These are phyloP conservation scores for Cryptococcus sp. DNA, from an alignment of 1,284 basidiomycete genomes.

Conservation along the genomic window DNA sequence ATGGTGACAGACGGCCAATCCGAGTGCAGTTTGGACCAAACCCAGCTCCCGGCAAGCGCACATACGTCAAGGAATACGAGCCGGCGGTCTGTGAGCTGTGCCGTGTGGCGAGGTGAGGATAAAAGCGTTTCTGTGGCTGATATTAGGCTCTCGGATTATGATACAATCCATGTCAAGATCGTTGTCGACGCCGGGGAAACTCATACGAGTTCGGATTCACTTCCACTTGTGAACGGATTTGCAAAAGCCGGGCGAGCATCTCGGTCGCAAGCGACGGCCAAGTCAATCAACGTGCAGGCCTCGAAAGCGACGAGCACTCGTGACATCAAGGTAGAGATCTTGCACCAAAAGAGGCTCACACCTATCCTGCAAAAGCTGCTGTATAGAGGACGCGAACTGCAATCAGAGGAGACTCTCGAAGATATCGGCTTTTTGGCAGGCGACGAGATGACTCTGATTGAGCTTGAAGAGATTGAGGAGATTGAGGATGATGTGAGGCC, in stretches of 20 bases:
- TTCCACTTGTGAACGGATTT: not conserved
- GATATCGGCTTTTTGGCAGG: conserved; percentile 26
- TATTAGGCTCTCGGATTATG: conserved; percentile 21
- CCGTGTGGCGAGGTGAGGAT: conserved; percentile 13
- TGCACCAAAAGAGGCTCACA: conserved; percentile 18
- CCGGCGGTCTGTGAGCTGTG: conserved; percentile 23
- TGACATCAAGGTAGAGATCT: conserved; percentile 37
- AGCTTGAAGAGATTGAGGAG: conserved; percentile 30
- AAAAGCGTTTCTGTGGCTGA: not conserved
- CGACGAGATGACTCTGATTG: conserved; percentile 28
- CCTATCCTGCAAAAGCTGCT: conserved; percentile 34
- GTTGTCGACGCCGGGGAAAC: conserved; percentile 1
- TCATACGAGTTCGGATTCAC: not conserved
- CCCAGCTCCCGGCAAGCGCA: conserved; percentile 10
- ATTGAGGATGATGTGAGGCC: conserved; percentile 13
- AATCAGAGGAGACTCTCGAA: conserved; percentile 31
- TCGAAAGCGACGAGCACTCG: conserved; percentile 30
- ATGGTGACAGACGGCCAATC: conserved; percentile 26
- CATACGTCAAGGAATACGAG: not conserved
- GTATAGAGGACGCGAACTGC: conserved; percentile 27
- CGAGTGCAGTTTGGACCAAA: conserved; percentile 17
- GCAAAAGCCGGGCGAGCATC: too few relatives aligned
- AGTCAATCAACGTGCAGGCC: conserved; percentile 6
- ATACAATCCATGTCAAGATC: conserved; percentile 19
- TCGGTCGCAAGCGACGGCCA: not conserved